Percentiles rank a stretch among this genome's conserved stretches.
These are phyloP conservation scores for Lasiodiplodia hormozganensis DNA, from an alignment of 2,329 filamentous ascomycete genomes.

Conservation along the genomic window DNA sequence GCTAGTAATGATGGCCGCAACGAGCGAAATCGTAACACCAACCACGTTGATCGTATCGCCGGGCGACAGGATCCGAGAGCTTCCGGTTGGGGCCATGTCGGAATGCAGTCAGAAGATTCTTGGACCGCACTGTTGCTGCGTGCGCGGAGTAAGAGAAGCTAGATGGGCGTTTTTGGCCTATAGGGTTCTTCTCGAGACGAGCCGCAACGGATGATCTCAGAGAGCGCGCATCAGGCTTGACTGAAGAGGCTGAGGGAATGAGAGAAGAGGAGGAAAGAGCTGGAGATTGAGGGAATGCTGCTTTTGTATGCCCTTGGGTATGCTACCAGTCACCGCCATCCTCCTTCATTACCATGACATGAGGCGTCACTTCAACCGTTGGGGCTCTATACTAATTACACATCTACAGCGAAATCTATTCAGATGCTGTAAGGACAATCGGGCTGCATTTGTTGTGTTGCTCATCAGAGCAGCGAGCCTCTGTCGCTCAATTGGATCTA, in stretches of 20 bases:
- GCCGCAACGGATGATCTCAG: neutral
- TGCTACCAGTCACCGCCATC: too few species aligned
- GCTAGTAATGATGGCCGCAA: neutral
- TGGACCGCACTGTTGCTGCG: neutral
- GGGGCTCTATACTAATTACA: neutral
- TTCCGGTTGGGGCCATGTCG: neutral
- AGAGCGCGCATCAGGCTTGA: too few species aligned
- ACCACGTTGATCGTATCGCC: neutral
- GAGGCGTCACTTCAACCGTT: too few species aligned
- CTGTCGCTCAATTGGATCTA: too few species aligned
- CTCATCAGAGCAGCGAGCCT: neutral
- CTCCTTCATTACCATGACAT: too few species aligned
- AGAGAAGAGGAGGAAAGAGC: neutral
- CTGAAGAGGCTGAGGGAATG: neutral
- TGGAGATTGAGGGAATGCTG: neutral
- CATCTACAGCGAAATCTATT: neutral
- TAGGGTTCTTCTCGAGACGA: neutral
- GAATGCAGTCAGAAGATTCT: neutral
- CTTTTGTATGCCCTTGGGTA: neutral
- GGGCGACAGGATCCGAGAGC: neutral
- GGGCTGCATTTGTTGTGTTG: neutral
- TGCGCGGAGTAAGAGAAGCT: neutral
- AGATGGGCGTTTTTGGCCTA: neutral
- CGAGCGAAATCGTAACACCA: neutral
- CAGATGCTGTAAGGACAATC: too few species aligned